Percentiles rank a stretch among this genome's conserved stretches.
Conservation (phyloP, 2,329 filamentous ascomycete genomes). For the Stagonosporopsis tanaceti region DNA sequence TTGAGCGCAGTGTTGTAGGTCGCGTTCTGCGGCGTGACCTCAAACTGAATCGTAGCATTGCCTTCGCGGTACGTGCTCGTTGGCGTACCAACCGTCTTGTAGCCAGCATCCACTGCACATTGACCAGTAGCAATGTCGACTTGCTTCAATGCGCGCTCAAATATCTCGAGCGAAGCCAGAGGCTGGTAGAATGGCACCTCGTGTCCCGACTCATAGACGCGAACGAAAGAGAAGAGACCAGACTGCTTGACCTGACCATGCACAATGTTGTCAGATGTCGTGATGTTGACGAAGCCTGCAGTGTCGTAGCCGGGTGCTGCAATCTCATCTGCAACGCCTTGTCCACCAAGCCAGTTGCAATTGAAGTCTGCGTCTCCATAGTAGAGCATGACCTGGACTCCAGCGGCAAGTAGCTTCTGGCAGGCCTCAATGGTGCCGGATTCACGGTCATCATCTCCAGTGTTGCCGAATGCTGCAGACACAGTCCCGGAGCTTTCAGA, state of each 20-base stretch:
- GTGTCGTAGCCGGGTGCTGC: conserved; percentile 51
- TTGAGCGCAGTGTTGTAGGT: conserved; percentile 59
- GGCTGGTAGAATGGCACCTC: conserved; percentile 65
- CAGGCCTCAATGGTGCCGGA: conserved; percentile 54
- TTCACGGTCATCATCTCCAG: conserved; percentile 60
- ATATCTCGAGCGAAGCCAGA: conserved; percentile 58
- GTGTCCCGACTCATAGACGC: conserved; percentile 60
- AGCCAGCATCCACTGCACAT: conserved; percentile 31
- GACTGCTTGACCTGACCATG: conserved; percentile 63
- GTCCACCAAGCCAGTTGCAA: conserved; percentile 58
- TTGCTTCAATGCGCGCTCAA: conserved; percentile 58
- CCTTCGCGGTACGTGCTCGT: conserved; percentile 54
- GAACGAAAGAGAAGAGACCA: conserved; percentile 59
- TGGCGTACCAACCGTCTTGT: conserved; percentile 46
- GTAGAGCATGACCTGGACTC: conserved; percentile 54
- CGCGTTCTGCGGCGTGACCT: conserved; percentile 53
- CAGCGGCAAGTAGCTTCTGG: conserved; percentile 49
- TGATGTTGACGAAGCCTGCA: conserved; percentile 60
- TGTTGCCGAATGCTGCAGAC: conserved; percentile 54
- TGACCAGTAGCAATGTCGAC: conserved; percentile 61
- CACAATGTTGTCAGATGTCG: conserved; percentile 54
- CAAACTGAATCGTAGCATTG: conserved; percentile 56
- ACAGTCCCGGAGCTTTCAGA: conserved; percentile 57
- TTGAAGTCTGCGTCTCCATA: conserved; percentile 60
- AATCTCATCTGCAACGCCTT: conserved; percentile 53